A percentile compares a stretch with the other conserved stretches of the same genome.
These are phyloP conservation scores for Chlamydomonas asymmetrica DNA, from an alignment of 139 green algal species.

Conservation along the genomic window DNA sequence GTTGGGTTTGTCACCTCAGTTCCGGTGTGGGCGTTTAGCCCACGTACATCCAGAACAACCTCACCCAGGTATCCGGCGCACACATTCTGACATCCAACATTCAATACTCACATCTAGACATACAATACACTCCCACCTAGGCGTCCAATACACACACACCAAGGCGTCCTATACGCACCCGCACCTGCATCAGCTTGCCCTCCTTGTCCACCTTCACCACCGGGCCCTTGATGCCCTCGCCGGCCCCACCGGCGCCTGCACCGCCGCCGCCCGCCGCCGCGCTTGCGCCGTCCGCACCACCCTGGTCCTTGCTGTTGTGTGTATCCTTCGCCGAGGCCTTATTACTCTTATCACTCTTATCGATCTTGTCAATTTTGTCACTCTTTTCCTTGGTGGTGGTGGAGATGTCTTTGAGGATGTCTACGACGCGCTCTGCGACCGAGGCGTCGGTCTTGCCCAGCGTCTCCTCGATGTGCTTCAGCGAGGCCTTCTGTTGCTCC, in stretches of 20 bases:
- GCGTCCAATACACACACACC: too few relatives aligned
- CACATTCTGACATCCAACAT: too few relatives aligned
- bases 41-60: too few relatives aligned
- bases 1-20: too few relatives aligned
- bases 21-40: too few relatives aligned
- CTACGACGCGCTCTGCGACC: constrained; percentile 26
- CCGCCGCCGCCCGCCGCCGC: neutral
- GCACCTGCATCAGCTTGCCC: constrained; percentile 16
- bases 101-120: too few relatives aligned
- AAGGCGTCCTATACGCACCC: too few relatives aligned
- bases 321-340: neutral
- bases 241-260: neutral
- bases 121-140: too few relatives aligned
- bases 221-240: neutral
- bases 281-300: neutral
- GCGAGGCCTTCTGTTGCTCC: constrained; percentile 11
- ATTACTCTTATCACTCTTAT: neutral
- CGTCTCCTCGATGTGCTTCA: constrained; percentile 24
- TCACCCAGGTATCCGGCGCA: too few relatives aligned
- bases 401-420: constrained; percentile 26
- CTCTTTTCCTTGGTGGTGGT: neutral
- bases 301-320: neutral
- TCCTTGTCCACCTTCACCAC: constrained; percentile 20
- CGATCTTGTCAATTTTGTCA: neutral
- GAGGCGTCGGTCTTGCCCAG: constrained; percentile 4